Percentiles rank a stretch among this genome's conserved stretches.
phyloP scores from a whole-genome alignment of 768 basidiomycete species.

The Nidularia sp. region DNA sequence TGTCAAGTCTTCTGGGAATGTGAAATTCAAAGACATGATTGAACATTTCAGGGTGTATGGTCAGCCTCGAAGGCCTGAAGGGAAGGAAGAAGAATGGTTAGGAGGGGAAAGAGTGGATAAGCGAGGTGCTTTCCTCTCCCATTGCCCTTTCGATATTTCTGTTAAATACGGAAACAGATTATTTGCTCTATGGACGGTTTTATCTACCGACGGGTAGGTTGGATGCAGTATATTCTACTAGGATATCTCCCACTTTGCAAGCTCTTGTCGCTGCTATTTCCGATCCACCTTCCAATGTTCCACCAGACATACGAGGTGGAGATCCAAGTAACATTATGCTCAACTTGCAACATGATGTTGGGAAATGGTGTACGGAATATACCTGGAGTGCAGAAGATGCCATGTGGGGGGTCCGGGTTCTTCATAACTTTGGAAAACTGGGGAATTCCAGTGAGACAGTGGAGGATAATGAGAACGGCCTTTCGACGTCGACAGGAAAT shows the following conservation, averaged over 20 bases:
- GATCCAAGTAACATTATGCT: slow-evolving; percentile 72
- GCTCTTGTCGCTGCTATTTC: slow-evolving; percentile 84
- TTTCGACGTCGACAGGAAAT: slow-evolving; percentile 10
- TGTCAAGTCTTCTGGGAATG: slow-evolving; percentile 62
- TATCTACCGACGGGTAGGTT: slow-evolving; percentile 86
- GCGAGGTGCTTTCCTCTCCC: slow-evolving; percentile 56
- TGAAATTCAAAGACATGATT: slow-evolving; percentile 84
- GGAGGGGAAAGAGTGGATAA: slow-evolving; percentile 75
- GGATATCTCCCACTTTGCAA: slow-evolving; percentile 76
- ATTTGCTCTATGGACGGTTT: slow-evolving; percentile 87
- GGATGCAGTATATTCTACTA: slow-evolving; percentile 85
- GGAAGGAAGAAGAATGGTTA: slow-evolving; percentile 75
- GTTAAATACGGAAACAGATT: slow-evolving; percentile 65
- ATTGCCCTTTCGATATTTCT: too few relatives aligned
- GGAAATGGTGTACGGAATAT: slow-evolving; percentile 91
- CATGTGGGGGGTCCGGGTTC: slow-evolving; percentile 84
- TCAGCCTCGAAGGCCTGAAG: slow-evolving; percentile 75
- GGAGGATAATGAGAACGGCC: slow-evolving; percentile 26
- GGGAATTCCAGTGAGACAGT: slow-evolving; percentile 29
- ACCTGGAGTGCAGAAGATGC: slow-evolving; percentile 92
- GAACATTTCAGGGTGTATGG: slow-evolving; percentile 85
- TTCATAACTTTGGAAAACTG: slow-evolving; percentile 89
- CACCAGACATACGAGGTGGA: slow-evolving; percentile 39
- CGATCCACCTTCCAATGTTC: slow-evolving; percentile 55
- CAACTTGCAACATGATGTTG: slow-evolving; percentile 87